Conservation (phyloP, 805 yeast genomes). For the Metschnikowia chrysomelidarum region DNA sequence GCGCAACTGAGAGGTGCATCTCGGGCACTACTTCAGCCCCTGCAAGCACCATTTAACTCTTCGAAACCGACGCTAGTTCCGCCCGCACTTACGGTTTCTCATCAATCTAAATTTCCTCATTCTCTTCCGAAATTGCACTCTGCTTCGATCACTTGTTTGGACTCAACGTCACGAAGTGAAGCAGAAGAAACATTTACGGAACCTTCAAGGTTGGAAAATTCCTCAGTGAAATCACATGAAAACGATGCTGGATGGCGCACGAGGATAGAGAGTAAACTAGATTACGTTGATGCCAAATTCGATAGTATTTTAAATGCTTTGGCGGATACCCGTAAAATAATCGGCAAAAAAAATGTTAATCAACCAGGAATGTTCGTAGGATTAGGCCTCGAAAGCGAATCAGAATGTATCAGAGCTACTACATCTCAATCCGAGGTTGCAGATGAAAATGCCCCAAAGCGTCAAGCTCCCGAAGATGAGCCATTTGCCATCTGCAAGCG, state of each 20-base stretch:
- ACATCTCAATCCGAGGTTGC: not conserved
- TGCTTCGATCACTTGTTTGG: no score
- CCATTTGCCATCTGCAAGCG: not conserved
- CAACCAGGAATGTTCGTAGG: no score
- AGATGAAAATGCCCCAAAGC: not conserved
- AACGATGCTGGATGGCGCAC: conserved; percentile 38
- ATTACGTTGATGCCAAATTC: conserved; percentile 36
- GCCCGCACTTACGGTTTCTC: no score
- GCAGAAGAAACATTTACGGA: no score
- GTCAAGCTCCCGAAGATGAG: not conserved
- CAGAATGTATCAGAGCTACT: not conserved
- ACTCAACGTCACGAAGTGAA: no score
- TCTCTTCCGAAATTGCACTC: not conserved
- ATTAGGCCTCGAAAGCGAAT: not conserved
- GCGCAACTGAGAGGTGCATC: not conserved
- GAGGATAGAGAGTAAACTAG: conserved; percentile 34
- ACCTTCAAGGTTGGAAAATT: no score
- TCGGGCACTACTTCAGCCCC: not conserved
- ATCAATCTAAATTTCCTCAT: no score
- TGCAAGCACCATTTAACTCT: no score
- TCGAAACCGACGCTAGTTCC: no score
- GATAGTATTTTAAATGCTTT: conserved; percentile 35
- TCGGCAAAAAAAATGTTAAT: no score
- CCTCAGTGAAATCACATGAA: no score
- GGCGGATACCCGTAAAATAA: no score